These are phyloP conservation scores for Chalaropsis thielavioides DNA, from an alignment of 2,329 filamentous ascomycete genomes.

Conservation along the genomic window DNA sequence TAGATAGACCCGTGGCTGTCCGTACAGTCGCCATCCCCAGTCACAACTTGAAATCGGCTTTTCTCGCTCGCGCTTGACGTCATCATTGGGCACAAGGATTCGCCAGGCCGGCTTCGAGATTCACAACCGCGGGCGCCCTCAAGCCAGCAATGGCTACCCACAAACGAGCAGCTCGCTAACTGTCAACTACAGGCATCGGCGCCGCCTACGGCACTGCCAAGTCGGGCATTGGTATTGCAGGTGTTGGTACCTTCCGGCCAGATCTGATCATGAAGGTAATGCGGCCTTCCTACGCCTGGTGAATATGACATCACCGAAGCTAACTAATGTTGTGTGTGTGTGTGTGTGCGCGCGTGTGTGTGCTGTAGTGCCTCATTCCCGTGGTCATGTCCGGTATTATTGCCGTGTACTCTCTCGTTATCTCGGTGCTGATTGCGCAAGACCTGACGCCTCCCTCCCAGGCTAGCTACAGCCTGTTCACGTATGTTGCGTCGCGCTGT, in stretches of 20 bases:
- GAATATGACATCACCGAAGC: too few relatives aligned
- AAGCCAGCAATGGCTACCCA: not conserved
- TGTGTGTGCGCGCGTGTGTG: too few relatives aligned
- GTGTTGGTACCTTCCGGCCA: slow-evolving; percentile 70
- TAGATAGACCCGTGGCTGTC: not conserved
- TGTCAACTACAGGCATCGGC: slow-evolving; percentile 38
- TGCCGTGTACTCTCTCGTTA: slow-evolving; percentile 92
- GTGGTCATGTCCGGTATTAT: slow-evolving; percentile 99
- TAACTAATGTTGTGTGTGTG: too few relatives aligned
- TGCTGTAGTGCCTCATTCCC: slow-evolving; percentile 63
- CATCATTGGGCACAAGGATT: not conserved
- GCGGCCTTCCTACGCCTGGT: not conserved
- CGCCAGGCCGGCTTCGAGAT: not conserved
- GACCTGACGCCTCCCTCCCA: slow-evolving; percentile 61
- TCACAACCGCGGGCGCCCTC: not conserved
- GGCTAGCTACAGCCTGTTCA: slow-evolving; percentile 67
- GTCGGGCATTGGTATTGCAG: slow-evolving; percentile 75
- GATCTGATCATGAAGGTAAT: slow-evolving; percentile 82
- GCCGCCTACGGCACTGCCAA: slow-evolving; percentile 81
- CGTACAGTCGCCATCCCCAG: not conserved
- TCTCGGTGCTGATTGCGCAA: slow-evolving; percentile 87
- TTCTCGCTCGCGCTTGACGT: not conserved
- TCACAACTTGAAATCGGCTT: not conserved
- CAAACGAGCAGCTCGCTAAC: slow-evolving; percentile 5
- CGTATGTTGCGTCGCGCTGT: slow-evolving; percentile 34